A percentile compares a stretch with the other conserved stretches of the same genome.
phyloP scores from a whole-genome alignment of 768 basidiomycete species.

The Mycena floridula region DNA sequence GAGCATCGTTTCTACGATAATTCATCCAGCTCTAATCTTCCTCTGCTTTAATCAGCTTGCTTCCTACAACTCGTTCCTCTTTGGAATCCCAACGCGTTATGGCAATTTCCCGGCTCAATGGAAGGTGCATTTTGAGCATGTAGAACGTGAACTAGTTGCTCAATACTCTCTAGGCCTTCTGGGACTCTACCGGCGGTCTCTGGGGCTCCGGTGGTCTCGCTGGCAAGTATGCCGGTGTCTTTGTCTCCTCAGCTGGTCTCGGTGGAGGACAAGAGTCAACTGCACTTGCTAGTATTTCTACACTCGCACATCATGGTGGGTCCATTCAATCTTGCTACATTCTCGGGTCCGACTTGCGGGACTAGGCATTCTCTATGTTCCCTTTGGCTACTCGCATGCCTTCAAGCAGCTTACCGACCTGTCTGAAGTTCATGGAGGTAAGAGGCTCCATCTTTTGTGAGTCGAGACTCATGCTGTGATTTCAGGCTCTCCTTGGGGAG shows the following conservation, averaged over 20 bases:
- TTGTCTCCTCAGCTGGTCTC: slow-evolving; percentile 65
- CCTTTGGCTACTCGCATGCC: slow-evolving; percentile 58
- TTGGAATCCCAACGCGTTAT: slow-evolving; percentile 78
- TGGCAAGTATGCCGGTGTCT: slow-evolving; percentile 73
- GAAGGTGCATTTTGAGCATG: slow-evolving; percentile 35
- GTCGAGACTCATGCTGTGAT: slow-evolving; percentile 1
- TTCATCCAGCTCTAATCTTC: too few relatives aligned
- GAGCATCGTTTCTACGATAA: too few relatives aligned
- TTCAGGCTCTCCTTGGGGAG: slow-evolving; percentile 73
- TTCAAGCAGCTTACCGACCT: slow-evolving; percentile 37
- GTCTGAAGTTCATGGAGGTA: slow-evolving; percentile 52
- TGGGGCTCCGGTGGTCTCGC: slow-evolving; percentile 55
- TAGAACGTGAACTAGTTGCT: background rate
- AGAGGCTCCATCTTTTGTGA: slow-evolving; percentile 13
- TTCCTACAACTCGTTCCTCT: slow-evolving; percentile 64
- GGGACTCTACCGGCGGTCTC: slow-evolving; percentile 67
- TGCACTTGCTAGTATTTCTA: slow-evolving; percentile 42
- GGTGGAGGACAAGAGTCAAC: slow-evolving; percentile 82
- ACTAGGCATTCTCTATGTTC: slow-evolving; percentile 69
- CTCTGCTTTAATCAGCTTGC: too few relatives aligned
- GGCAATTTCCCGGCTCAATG: slow-evolving; percentile 78
- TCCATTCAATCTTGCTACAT: too few relatives aligned
- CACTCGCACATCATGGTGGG: slow-evolving; percentile 66
- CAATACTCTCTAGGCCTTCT: slow-evolving; percentile 48
- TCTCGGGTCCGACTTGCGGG: too few relatives aligned